Evolutionary conservation across 1,284 basidiomycete genomes (phyloP).

Genomic region (Papiliotrema laurentii): DNA sequence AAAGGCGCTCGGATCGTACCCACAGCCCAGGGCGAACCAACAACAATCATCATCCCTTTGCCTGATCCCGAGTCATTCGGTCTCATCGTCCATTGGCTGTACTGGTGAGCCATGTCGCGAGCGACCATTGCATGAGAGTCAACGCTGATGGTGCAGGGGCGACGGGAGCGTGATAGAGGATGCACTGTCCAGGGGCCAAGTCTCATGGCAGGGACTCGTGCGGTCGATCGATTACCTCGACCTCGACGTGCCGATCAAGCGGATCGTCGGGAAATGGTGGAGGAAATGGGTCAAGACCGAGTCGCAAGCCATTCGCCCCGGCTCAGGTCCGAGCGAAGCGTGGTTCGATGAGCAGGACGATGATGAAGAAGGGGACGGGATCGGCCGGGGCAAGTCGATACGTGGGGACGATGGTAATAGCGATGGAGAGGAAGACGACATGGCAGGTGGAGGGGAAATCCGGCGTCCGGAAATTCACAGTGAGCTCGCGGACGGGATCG

Average conservation of each 20-base stretch:
- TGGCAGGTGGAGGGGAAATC: background rate
- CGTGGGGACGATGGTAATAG: background rate
- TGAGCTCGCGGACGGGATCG: background rate
- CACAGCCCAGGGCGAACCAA: slow-evolving; percentile 14
- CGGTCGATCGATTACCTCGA: slow-evolving; percentile 46
- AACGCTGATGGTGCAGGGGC: slow-evolving; percentile 16
- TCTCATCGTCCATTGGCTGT: slow-evolving; percentile 45
- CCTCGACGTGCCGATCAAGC: slow-evolving; percentile 40
- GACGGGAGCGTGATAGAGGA: slow-evolving; percentile 30
- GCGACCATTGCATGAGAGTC: background rate
- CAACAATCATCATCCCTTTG: slow-evolving; percentile 38
- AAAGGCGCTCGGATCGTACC: slow-evolving; percentile 22
- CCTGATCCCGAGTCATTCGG: slow-evolving; percentile 45
- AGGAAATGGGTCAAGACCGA: slow-evolving; percentile 40
- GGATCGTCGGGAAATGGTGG: slow-evolving; percentile 45
- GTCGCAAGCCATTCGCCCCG: background rate
- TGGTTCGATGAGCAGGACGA: background rate
- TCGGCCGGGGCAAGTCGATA: slow-evolving; percentile 8
- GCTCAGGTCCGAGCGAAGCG: background rate
- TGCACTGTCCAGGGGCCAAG: slow-evolving; percentile 32
- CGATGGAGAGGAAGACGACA: background rate
- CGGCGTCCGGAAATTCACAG: background rate
- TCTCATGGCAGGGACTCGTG: slow-evolving; percentile 46
- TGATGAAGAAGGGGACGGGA: background rate
- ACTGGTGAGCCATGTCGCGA: slow-evolving; percentile 33